phyloP scores from a whole-genome alignment of 169 alveolate species.

The Plasmodium ovale region DNA sequence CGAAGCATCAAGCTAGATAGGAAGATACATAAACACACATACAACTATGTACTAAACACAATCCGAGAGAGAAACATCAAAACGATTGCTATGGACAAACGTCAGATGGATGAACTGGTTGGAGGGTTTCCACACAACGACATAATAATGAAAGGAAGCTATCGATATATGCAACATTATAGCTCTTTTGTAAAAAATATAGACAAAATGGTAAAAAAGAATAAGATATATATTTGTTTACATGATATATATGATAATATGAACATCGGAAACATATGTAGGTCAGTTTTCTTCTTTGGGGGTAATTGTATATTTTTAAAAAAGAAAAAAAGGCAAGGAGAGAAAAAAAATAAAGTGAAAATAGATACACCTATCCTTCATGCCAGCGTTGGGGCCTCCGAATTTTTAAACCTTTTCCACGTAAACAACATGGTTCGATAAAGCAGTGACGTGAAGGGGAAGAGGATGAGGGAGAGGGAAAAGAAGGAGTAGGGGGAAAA shows the following conservation, averaged over 20 bases:
- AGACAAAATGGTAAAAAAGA: background rate
- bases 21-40: slow-evolving; percentile 32
- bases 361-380: slow-evolving; percentile 60
- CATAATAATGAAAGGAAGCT: slow-evolving; percentile 22
- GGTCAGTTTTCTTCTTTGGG: slow-evolving; percentile 61
- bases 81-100: background rate
- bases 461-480: too few relatives aligned
- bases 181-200: slow-evolving; percentile 15
- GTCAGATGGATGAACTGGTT: slow-evolving; percentile 41
- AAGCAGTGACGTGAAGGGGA: too few relatives aligned
- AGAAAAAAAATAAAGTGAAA: slow-evolving; percentile 10
- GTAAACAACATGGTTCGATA: slow-evolving; percentile 60
- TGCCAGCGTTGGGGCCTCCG: slow-evolving; percentile 66
- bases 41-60: slow-evolving; percentile 26
- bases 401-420: slow-evolving; percentile 37
- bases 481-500: too few relatives aligned
- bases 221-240: slow-evolving; percentile 27
- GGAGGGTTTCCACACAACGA: slow-evolving; percentile 65
- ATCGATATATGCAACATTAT: slow-evolving; percentile 31
- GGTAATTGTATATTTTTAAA: slow-evolving; percentile 55
- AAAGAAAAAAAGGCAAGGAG: slow-evolving; percentile 20
- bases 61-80: slow-evolving; percentile 18
- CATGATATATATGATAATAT: slow-evolving; percentile 67
- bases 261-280: slow-evolving; percentile 59
- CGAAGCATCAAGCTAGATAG: background rate